These are phyloP conservation scores for Circinella minor DNA, from an alignment of 371 early-diverging fungal genomes.

Conservation along the genomic window DNA sequence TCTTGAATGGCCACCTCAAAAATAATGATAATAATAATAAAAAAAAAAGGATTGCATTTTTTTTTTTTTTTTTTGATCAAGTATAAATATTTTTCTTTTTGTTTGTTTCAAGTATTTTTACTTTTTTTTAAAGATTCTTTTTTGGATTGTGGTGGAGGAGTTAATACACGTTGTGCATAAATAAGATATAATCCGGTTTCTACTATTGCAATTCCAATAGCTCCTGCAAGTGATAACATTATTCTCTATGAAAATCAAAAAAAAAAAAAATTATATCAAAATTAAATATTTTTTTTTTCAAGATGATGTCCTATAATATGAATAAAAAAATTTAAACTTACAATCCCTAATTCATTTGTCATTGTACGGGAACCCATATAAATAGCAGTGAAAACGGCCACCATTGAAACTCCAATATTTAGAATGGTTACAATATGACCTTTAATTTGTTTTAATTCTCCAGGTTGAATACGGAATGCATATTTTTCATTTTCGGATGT, in stretches of 20 bases:
- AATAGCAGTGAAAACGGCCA: constrained; percentile 65
- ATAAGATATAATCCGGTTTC: constrained; percentile 53
- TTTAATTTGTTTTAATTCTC: constrained; percentile 55
- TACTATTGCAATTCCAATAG: constrained; percentile 58
- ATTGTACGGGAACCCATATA: constrained; percentile 59
- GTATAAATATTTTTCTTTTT: neutral
- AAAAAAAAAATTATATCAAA: too few relatives aligned
- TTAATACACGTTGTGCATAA: constrained; percentile 30
- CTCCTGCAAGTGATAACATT: constrained; percentile 53
- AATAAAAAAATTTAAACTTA: constrained; percentile 27
- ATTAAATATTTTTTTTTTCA: neutral
- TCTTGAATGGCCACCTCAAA: constrained; percentile 67
- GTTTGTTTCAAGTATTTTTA: constrained; percentile 12
- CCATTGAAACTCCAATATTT: constrained; percentile 68
- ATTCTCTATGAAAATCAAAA: constrained; percentile 53
- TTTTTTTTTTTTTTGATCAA: constrained; percentile 2
- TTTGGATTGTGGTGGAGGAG: constrained; percentile 21
- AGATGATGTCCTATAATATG: too few relatives aligned
- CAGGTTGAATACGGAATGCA: constrained; percentile 33
- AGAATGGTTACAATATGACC: constrained; percentile 60
- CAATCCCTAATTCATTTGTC: constrained; percentile 60
- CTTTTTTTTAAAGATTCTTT: constrained; percentile 16
- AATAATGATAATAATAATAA: neutral
- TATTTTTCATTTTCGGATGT: constrained; percentile 37
- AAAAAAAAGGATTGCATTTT: neutral